Evolutionary conservation across 495 filamentous ascomycete species (phyloP).

Genomic region (Aspergillus olivimuriae): DNA sequence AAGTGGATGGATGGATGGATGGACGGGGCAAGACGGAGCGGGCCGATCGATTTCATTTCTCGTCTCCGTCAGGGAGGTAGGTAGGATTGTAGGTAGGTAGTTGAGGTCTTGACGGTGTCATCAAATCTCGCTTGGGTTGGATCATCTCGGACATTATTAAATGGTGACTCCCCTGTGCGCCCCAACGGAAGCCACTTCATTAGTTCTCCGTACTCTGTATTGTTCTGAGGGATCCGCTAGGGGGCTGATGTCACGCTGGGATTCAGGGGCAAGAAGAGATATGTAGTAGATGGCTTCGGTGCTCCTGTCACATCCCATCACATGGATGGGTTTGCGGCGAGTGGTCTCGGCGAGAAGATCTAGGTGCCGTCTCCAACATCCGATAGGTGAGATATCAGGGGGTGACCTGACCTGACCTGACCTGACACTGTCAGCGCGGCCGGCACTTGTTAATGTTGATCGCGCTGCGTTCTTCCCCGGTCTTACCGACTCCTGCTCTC

Average conservation of each 20-base stretch:
- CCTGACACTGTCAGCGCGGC: too few relatives aligned
- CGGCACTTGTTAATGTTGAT: too few relatives aligned
- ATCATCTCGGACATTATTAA: neutral
- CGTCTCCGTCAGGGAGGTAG: neutral
- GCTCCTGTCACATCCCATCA: neutral
- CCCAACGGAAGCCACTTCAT: neutral
- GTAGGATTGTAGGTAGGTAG: neutral
- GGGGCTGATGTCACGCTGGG: neutral
- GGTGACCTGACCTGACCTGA: too few relatives aligned
- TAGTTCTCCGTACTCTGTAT: neutral
- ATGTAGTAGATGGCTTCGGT: too few relatives aligned
- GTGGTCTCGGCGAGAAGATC: neutral
- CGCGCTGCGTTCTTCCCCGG: too few relatives aligned
- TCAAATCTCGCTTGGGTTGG: too few relatives aligned
- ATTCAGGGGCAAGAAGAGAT: too few relatives aligned
- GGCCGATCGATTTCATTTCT: neutral
- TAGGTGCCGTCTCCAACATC: neutral
- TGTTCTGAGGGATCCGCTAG: neutral
- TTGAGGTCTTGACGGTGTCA: neutral
- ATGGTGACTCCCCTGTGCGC: neutral
- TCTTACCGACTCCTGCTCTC: too few relatives aligned
- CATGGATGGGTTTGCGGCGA: neutral
- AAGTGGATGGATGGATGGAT: too few relatives aligned
- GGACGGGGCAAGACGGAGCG: neutral
- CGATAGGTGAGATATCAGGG: neutral